Conservation (phyloP, 2,329 filamentous ascomycete genomes). For the Alternaria solani region DNA sequence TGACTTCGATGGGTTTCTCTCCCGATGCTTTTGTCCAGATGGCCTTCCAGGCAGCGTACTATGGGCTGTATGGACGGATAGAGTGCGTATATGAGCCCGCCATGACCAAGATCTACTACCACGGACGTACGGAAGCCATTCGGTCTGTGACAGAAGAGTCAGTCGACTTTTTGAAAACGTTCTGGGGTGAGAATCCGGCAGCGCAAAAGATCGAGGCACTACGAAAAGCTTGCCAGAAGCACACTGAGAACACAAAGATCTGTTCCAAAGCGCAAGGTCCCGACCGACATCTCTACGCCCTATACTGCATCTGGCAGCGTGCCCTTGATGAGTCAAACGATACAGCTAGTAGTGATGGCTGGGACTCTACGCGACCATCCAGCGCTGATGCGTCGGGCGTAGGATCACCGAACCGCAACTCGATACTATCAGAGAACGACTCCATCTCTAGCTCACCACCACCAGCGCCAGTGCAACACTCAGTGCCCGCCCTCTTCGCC, state of each 20-base stretch:
- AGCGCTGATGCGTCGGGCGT: conserved; percentile 64
- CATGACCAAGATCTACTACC: conserved; percentile 95
- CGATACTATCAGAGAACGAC: conserved; percentile 60
- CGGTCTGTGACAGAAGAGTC: conserved; percentile 83
- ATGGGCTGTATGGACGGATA: conserved; percentile 90
- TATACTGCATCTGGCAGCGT: conserved; percentile 95
- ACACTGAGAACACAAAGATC: conserved; percentile 79
- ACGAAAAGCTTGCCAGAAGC: conserved; percentile 81
- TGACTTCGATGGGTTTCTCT: conserved; percentile 95
- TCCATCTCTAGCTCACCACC: conserved; percentile 61
- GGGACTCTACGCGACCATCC: conserved; percentile 48
- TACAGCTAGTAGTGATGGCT: conserved; percentile 64
- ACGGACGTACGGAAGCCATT: conserved; percentile 94
- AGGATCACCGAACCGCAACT: conserved; percentile 64
- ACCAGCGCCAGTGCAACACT: conserved; percentile 57
- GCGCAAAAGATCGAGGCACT: conserved; percentile 86
- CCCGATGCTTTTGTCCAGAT: conserved; percentile 98
- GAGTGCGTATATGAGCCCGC: conserved; percentile 98
- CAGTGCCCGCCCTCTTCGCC: conserved; percentile 81
- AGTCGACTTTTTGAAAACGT: conserved; percentile 87
- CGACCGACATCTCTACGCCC: conserved; percentile 90
- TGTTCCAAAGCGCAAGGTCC: conserved; percentile 91
- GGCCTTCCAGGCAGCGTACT: conserved; percentile 98
- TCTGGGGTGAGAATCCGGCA: conserved; percentile 90
- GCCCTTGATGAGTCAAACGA: conserved; percentile 76